Evolutionary conservation across 371 early-diverging fungal genomes (phyloP).

Genomic region (Actinomortierella ambigua): DNA sequence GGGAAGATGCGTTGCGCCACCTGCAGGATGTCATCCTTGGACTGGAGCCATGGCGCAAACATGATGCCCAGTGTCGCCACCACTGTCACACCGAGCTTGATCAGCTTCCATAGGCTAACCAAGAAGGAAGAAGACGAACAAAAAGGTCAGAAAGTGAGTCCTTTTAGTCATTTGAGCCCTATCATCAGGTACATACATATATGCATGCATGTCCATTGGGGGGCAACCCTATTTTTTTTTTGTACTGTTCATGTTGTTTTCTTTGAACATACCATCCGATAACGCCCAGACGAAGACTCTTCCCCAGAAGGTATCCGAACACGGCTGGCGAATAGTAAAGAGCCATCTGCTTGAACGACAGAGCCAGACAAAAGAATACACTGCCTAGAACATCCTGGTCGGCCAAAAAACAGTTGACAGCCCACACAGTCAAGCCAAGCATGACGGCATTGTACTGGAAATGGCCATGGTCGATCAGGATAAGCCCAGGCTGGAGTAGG

Average conservation of each 20-base stretch:
- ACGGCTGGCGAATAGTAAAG: slow-evolving; percentile 91
- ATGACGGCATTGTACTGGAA: slow-evolving; percentile 97
- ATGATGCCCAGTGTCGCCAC: slow-evolving; percentile 67
- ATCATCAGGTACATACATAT: too few species aligned
- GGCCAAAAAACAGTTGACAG: slow-evolving; percentile 68
- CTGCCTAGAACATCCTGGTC: slow-evolving; percentile 72
- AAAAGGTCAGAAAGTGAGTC: slow-evolving; percentile 4
- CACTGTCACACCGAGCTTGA: slow-evolving; percentile 77
- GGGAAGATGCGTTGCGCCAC: slow-evolving; percentile 89
- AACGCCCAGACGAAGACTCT: slow-evolving; percentile 60
- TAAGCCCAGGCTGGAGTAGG: slow-evolving; percentile 83
- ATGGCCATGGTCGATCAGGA: slow-evolving; percentile 94
- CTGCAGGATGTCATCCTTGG: slow-evolving; percentile 72
- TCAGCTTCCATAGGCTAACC: slow-evolving; percentile 37
- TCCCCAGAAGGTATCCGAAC: slow-evolving; percentile 85
- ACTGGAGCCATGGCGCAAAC: slow-evolving; percentile 73
- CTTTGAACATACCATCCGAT: slow-evolving; percentile 46
- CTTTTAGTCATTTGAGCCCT: too few species aligned
- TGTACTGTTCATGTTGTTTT: background rate
- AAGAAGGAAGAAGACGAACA: slow-evolving; percentile 59
- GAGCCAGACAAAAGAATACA: slow-evolving; percentile 76
- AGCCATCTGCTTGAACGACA: slow-evolving; percentile 96
- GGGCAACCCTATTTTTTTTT: slow-evolving; percentile 8
- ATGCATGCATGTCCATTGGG: too few species aligned
- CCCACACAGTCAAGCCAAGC: slow-evolving; percentile 86